A percentile compares a stretch with the other conserved stretches of the same genome.
Evolutionary conservation across 2,329 filamentous ascomycete species (phyloP).

Genomic region (Sporothrix globosa): DNA sequence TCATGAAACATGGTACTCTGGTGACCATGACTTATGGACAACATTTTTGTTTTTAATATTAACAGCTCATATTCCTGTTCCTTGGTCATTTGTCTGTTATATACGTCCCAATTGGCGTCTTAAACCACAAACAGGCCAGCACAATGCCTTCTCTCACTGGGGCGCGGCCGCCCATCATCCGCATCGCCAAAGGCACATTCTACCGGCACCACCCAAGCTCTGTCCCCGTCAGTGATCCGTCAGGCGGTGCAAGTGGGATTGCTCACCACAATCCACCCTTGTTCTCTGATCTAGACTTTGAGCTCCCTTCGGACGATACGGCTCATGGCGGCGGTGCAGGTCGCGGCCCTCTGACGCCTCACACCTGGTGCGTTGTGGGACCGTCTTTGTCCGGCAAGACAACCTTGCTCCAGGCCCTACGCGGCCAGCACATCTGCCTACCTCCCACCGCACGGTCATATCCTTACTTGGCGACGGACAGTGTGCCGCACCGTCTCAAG

Average conservation of each 20-base stretch:
- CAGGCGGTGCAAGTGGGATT: neutral
- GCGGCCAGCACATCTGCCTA: constrained; percentile 73
- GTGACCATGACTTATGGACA: neutral
- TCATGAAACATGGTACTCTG: neutral
- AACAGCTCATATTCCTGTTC: neutral
- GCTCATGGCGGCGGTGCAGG: constrained; percentile 43
- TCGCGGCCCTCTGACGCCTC: constrained; percentile 40
- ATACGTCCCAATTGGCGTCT: neutral
- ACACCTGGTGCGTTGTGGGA: constrained; percentile 84
- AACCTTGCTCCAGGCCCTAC: constrained; percentile 76
- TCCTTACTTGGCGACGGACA: constrained; percentile 71
- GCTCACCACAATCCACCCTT: constrained; percentile 65
- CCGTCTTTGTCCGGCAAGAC: constrained; percentile 79
- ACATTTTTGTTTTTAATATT: neutral
- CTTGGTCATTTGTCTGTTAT: too few species aligned
- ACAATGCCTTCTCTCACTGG: constrained; percentile 45
- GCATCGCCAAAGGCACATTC: constrained; percentile 79
- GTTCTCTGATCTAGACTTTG: constrained; percentile 72
- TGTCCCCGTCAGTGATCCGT: constrained; percentile 19
- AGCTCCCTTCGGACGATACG: constrained; percentile 55
- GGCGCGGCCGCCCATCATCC: constrained; percentile 62
- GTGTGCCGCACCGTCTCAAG: constrained; percentile 59
- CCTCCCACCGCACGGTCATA: constrained; percentile 77
- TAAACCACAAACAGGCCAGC: neutral
- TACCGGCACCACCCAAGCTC: constrained; percentile 71